A percentile compares a stretch with the other conserved stretches of the same genome.
Evolutionary conservation across 306 rosid genomes (phyloP).

Genomic region (Fagus crenata): DNA sequence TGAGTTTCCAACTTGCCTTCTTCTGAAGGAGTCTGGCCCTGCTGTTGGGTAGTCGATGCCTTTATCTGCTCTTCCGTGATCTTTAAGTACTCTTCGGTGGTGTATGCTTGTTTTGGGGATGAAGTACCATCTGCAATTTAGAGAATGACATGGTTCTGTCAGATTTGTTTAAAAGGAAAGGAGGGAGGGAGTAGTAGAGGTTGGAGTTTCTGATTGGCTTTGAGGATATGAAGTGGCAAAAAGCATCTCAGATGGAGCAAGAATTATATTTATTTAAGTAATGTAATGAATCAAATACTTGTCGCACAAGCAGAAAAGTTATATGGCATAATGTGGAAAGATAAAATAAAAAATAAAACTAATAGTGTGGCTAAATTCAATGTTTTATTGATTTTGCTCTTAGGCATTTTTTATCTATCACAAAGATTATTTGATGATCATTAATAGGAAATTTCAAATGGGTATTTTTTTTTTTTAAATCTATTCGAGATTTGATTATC

Average conservation of each 20-base stretch:
- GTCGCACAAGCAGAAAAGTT: no score
- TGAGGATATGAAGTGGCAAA: slow-evolving; percentile 6
- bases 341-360: no score
- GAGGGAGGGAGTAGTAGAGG: background rate
- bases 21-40: slow-evolving; percentile 39
- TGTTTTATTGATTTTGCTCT: no score
- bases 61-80: slow-evolving; percentile 81
- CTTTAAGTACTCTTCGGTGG: slow-evolving; percentile 77
- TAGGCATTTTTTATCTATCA: no score
- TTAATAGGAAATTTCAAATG: no score
- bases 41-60: slow-evolving; percentile 56
- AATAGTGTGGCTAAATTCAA: no score
- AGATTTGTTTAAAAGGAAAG: slow-evolving; percentile 19
- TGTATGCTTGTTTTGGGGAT: slow-evolving; percentile 56
- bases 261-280: no score
- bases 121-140: slow-evolving; percentile 47
- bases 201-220: background rate
- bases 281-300: no score
- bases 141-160: slow-evolving; percentile 7
- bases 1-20: slow-evolving; percentile 45
- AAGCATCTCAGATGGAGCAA: no score
- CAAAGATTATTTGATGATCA: no score
- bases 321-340: no score
- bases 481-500: background rate
- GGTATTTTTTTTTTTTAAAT: background rate